Evolutionary conservation across 805 yeast species (phyloP).

Genomic region (Nematodospora valgi): DNA sequence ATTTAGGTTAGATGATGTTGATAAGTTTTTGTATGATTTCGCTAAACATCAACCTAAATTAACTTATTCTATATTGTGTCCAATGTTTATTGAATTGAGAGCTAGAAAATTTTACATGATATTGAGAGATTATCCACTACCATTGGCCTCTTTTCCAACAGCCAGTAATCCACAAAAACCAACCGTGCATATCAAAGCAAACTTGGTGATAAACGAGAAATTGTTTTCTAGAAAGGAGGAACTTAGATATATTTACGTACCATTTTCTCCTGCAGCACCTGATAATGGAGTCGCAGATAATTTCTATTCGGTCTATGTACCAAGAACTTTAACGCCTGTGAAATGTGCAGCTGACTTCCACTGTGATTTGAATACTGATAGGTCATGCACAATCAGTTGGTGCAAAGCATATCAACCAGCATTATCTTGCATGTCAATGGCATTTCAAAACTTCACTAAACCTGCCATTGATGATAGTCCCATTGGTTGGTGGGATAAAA

Average conservation of each 20-base stretch:
- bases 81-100: slow-evolving; percentile 44
- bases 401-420: slow-evolving; percentile 63
- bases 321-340: slow-evolving; percentile 63
- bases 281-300: slow-evolving; percentile 35
- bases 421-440: slow-evolving; percentile 44
- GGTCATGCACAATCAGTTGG: slow-evolving; percentile 58
- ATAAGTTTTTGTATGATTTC: slow-evolving; percentile 30
- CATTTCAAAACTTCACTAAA: slow-evolving; percentile 44
- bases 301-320: slow-evolving; percentile 54
- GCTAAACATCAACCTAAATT: slow-evolving; percentile 53
- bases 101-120: slow-evolving; percentile 43
- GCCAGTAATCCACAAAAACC: slow-evolving; percentile 21
- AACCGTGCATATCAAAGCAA: slow-evolving; percentile 34
- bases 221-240: slow-evolving; percentile 42
- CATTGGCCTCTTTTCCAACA: slow-evolving; percentile 50
- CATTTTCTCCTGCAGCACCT: slow-evolving; percentile 53
- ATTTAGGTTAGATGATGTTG: slow-evolving; percentile 30
- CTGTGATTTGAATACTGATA: slow-evolving; percentile 41
- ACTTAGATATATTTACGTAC: slow-evolving; percentile 49
- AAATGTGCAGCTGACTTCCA: slow-evolving; percentile 51
- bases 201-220: slow-evolving; percentile 57
- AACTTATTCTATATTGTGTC: slow-evolving; percentile 53
- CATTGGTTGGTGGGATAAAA: slow-evolving; percentile 50
- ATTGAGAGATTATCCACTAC: slow-evolving; percentile 55
- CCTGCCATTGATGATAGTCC: slow-evolving; percentile 45